A percentile compares a stretch with the other conserved stretches of the same genome.
Evolutionary conservation across 129 eudicot species (phyloP).

Genomic region (Rutidosis leptorrhynchoides): DNA sequence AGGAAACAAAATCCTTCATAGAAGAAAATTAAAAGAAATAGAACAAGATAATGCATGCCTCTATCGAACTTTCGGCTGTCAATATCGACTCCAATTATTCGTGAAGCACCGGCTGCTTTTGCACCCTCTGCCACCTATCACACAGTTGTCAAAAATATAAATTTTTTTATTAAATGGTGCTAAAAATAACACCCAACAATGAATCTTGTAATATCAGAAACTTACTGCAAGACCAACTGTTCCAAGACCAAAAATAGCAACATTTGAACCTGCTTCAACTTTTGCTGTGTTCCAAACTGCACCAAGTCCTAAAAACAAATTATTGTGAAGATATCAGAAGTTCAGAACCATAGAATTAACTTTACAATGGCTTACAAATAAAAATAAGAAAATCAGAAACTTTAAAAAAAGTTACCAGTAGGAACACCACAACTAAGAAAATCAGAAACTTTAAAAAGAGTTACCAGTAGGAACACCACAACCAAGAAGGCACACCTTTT

Average conservation of each 20-base stretch:
- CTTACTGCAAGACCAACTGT: constrained; percentile 94
- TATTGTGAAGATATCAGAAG: no score
- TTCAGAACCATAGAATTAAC: not conserved
- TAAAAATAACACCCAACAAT: not conserved
- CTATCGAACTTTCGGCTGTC: constrained; percentile 80
- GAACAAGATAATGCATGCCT: constrained; percentile 37
- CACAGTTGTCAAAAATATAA: constrained; percentile 13
- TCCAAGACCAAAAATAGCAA: constrained; percentile 86
- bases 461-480: constrained; percentile 86
- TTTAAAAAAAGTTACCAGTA: constrained; percentile 21
- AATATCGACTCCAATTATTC: constrained; percentile 86
- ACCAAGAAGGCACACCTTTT: constrained; percentile 85
- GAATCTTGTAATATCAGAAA: constrained; percentile 22
- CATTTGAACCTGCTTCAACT: constrained; percentile 81
- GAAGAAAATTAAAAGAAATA: not conserved
- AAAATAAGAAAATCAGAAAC: not conserved
- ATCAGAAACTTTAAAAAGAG: not conserved
- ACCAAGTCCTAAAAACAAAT: constrained; percentile 77
- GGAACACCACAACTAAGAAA: constrained; percentile 88
- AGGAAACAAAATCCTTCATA: no score
- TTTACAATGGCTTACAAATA: not conserved
- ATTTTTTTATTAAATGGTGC: not conserved
- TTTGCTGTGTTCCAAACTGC: constrained; percentile 95
- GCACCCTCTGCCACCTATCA: constrained; percentile 99
- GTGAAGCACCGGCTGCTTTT: constrained; percentile 95